These are phyloP conservation scores for Royoungia palumana DNA, from an alignment of 768 basidiomycete species.

Conservation along the genomic window DNA sequence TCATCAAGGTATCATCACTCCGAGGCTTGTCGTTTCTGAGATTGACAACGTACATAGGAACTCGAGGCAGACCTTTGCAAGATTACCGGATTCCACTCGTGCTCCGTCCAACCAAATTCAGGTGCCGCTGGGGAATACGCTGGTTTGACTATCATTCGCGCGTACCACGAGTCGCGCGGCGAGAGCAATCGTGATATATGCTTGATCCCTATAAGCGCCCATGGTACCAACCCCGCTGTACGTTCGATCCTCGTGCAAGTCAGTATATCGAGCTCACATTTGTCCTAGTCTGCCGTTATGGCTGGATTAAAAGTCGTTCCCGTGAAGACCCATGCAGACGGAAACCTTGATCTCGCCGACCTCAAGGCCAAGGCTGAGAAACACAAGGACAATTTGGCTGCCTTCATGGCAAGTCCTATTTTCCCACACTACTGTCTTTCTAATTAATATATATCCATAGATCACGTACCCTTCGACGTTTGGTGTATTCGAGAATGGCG, in stretches of 20 bases:
- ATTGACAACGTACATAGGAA: conserved; percentile 52
- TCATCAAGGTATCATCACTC: conserved; percentile 60
- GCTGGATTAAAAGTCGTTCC: conserved; percentile 94
- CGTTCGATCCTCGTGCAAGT: conserved; percentile 25
- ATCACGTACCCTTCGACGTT: conserved; percentile 98
- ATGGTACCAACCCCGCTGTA: conserved; percentile 97
- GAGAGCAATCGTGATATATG: conserved; percentile 87
- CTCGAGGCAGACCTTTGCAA: conserved; percentile 86
- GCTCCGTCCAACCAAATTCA: conserved; percentile 98
- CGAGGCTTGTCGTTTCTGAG: neutral
- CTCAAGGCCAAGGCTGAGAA: conserved; percentile 83
- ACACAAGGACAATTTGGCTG: conserved; percentile 88
- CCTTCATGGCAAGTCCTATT: conserved; percentile 75
- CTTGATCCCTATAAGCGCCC: conserved; percentile 91
- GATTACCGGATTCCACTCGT: conserved; percentile 95
- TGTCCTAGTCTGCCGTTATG: conserved; percentile 86
- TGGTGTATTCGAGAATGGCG: conserved; percentile 94
- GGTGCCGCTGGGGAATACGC: conserved; percentile 98
- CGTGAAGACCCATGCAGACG: conserved; percentile 85
- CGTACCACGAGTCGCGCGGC: conserved; percentile 88
- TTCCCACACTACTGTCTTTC: conserved; percentile 7
- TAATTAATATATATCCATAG: conserved; percentile 36
- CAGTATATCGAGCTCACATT: conserved; percentile 14
- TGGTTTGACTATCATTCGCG: conserved; percentile 90
- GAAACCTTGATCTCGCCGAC: conserved; percentile 86